phyloP scores from a whole-genome alignment of 78 protist species.

The Tieghemostelium lacteum region DNA sequence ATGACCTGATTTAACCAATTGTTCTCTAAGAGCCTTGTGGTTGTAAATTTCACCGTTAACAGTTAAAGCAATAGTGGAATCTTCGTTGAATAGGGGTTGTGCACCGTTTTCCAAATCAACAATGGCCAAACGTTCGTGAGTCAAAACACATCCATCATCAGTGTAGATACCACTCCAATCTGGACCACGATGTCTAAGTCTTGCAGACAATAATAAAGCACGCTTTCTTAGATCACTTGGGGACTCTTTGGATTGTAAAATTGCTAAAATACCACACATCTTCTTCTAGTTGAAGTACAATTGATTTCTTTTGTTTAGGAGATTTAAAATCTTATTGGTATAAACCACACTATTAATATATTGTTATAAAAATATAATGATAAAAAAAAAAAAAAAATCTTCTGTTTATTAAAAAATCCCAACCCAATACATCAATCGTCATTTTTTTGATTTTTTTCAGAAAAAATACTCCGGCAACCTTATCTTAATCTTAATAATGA shows the following conservation, averaged over 20 bases:
- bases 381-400: too few species aligned
- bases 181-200: constrained; percentile 93
- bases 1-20: constrained; percentile 45
- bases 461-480: too few species aligned
- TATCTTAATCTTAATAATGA: too few species aligned
- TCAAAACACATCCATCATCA: constrained; percentile 47
- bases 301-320: too few species aligned
- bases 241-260: constrained; percentile 56
- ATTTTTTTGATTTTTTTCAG: too few species aligned
- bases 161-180: constrained; percentile 89
- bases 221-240: constrained; percentile 49
- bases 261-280: constrained; percentile 89
- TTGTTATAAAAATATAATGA: too few species aligned
- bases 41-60: constrained; percentile 96
- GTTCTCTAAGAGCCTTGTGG: constrained; percentile 73
- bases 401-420: too few species aligned
- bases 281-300: background rate
- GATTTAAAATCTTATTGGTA: too few species aligned
- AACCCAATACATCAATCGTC: too few species aligned
- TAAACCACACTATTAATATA: too few species aligned
- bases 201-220: constrained; percentile 69
- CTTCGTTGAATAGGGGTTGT: constrained; percentile 86
- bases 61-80: constrained; percentile 58
- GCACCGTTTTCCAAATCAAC: constrained; percentile 89
- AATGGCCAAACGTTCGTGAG: constrained; percentile 92